Base-by-base conservation (phyloP, 2,329 filamentous ascomycete genomes). In the Epichloe bromicola region DNA sequence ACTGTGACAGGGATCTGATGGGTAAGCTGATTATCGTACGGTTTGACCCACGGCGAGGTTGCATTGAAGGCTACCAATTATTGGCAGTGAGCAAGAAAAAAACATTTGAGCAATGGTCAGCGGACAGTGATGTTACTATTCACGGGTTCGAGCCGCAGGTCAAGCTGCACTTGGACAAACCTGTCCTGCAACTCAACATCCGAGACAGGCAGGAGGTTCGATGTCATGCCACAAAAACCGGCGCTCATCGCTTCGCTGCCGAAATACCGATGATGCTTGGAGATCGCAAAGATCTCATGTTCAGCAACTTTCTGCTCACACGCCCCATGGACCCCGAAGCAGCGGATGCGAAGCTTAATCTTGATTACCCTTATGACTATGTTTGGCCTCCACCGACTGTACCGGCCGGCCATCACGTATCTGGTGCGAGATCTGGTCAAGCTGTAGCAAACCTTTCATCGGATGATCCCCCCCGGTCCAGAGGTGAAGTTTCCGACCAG, bases 51-150 rank as follows among this genome's bases (percentile, higher is more conserved):
- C 69, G 78, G 4, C 74, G 79, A 42, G 85, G 83, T 15, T 83
- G 82, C 58, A 95, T 96, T 51, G 86, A 93, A 67, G 88, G 80
- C 3, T 88, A 90, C 62, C 78, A 83, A 15, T 70, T 96, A 15
- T 70, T 90, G 4, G 87, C 86, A 2, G 76, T 82, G 49, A 75
- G 81, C 49, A 70, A 70, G 1, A 65, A 74, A 26, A 26, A 78
- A 6, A 70, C 70, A 2, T 75, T 81, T 48, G 71, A 82, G 54
- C 67, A 74, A 3, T 94, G 86, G 86, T 68, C 78, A 46, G 75
- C 74, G 53, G 76, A 90, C 52, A 68, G 69, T 12, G 69, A 80
- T 17, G 82, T 88, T 15, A 74, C 84, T 34, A 83, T 94, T 36
- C 80, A 87, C 58, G 74, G 76, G 0, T 94, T 95, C 60, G 68